Percentiles rank a stretch among this genome's conserved stretches.
Evolutionary conservation across 108 stramenopile species (phyloP).

Genomic region (Cyclotella choctawhatcheeana): DNA sequence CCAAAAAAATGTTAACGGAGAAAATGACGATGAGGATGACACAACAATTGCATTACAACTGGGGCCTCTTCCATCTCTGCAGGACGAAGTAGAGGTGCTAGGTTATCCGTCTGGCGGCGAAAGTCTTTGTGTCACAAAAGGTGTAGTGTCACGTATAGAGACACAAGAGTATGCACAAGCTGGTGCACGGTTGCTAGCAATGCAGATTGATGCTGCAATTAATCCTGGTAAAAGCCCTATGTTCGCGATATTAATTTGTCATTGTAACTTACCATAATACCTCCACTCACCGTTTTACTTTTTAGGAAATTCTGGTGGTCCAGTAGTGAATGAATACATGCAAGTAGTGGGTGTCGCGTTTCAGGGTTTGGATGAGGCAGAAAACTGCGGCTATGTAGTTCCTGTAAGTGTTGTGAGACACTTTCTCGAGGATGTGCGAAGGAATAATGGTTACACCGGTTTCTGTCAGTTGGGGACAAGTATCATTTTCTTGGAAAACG

Average conservation of each 20-base stretch:
- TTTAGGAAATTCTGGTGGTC: constrained; percentile 57
- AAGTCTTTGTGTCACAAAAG: constrained; percentile 67
- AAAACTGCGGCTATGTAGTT: constrained; percentile 75
- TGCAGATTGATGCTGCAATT: constrained; percentile 80
- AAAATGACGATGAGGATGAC: not conserved
- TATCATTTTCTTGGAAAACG: constrained; percentile 52
- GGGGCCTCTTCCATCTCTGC: constrained; percentile 55
- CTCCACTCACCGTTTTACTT: not conserved
- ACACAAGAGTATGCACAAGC: constrained; percentile 60
- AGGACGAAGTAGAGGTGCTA: constrained; percentile 65
- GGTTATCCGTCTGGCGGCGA: constrained; percentile 73
- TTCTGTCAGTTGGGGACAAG: constrained; percentile 55
- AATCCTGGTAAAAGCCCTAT: too few relatives aligned
- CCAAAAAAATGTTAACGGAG: constrained; percentile 1
- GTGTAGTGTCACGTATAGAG: constrained; percentile 76
- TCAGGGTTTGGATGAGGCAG: constrained; percentile 56
- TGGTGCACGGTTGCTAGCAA: constrained; percentile 55
- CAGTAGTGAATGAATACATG: constrained; percentile 57
- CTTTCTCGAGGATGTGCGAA: constrained; percentile 57
- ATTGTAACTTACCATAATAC: not conserved
- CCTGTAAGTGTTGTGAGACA: constrained; percentile 59
- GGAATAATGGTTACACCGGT: constrained; percentile 55
- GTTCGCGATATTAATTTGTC: not conserved
- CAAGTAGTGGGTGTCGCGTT: constrained; percentile 74
- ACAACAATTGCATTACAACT: constrained; percentile 36